Base-by-base conservation (phyloP, 1,284 basidiomycete genomes). In the Psilocybe mexicana region DNA sequence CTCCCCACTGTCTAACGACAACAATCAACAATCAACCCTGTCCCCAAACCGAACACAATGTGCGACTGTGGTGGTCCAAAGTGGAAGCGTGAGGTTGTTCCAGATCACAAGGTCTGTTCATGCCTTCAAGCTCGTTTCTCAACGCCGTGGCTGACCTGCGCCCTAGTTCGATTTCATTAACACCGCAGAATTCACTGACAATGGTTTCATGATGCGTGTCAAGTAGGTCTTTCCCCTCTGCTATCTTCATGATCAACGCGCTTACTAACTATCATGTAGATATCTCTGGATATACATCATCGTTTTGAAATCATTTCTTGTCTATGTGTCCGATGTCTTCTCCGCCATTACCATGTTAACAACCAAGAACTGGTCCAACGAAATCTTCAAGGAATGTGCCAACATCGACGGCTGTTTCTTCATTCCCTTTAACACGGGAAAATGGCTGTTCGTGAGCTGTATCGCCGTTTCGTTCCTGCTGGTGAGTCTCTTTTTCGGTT, bases 281-380 rank as follows among this genome's bases (percentile, higher is more conserved):
- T 98, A 98, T 74, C 74, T 92, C 58, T 94, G 91, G 84, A 79
- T 97, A 62, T 99, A 96, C 75, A 77, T 94, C 71, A 83, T 95
- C 68, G 86, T 98, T 58, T 84, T 97, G 79, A 98, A 97, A 74
- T 93, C 93, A 33, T 90, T 98, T 76, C 87, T 94, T 59, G 96
- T 99, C 73, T 98, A 98, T 76, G 83, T 94, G 59, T 92, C 94
- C 75, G 97, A 99, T 84, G 94, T 98, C 72, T 99, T 97, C 80
- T 96, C 96, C 36, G 95, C 94, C 59, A 85, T 94, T 60, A 98
- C 96, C 64, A 93, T 98, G 89, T 89, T 98, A 72, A 89, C 92
- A n/a, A 95, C 94, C 43, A 81, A 84, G 33, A 84, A 87, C 52
- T 98, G 96, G 94, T 90, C 90, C 53, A 95, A 93, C 67, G 85